A percentile compares a stretch with the other conserved stretches of the same genome.
These are phyloP conservation scores for Ajuga chamaepitys DNA, from an alignment of 257 asterid genomes.

Conservation along the genomic window DNA sequence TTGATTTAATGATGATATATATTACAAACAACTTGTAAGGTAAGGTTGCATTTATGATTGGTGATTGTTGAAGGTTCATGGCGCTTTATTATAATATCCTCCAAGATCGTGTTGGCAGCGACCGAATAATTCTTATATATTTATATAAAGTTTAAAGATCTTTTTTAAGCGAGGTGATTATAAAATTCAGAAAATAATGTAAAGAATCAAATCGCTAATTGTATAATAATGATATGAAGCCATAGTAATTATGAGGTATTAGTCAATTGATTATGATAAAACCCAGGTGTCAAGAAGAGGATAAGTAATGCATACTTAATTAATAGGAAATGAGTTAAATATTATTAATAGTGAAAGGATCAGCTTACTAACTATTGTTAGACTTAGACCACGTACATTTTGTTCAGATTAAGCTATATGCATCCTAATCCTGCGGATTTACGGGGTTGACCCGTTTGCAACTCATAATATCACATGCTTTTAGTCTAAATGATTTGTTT, in stretches of 20 bases:
- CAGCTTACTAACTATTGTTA: neutral
- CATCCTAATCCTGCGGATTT: no score
- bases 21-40: no score
- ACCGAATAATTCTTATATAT: no score
- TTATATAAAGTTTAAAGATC: no score
- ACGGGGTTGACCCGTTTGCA: no score
- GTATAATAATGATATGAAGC: neutral
- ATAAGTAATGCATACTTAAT: no score
- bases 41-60: constrained; percentile 12
- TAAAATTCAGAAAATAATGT: neutral
- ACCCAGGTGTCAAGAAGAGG: constrained; percentile 6
- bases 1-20: no score
- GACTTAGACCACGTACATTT: neutral
- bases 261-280: constrained; percentile 1
- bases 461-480: no score
- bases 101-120: neutral
- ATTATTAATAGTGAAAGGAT: neutral
- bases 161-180: no score
- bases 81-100: neutral
- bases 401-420: no score
- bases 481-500: no score
- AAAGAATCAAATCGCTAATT: neutral
- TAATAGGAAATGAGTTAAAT: constrained; percentile 5
- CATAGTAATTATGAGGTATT: neutral
- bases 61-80: constrained; percentile 3